Evolutionary conservation across 129 eudicot genomes (phyloP).

Genomic region (Solidago caesia): DNA sequence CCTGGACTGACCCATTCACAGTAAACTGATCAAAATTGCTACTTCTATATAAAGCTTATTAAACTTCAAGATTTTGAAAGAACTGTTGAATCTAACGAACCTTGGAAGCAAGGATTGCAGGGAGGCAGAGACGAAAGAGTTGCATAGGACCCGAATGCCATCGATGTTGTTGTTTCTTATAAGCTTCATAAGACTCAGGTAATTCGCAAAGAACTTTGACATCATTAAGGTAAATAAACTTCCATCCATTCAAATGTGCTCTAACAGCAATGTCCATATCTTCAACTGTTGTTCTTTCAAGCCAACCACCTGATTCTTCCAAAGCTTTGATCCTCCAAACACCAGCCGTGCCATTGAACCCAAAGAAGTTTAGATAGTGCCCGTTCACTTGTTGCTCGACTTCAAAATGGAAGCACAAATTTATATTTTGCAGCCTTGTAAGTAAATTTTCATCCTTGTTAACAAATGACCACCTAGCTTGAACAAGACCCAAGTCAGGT

Average conservation of each 20-base stretch:
- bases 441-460: slow-evolving; percentile 91
- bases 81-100: slow-evolving; percentile 27
- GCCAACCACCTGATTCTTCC: slow-evolving; percentile 98
- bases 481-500: slow-evolving; percentile 80
- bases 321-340: slow-evolving; percentile 94
- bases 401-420: slow-evolving; percentile 93
- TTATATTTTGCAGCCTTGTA: slow-evolving; percentile 89
- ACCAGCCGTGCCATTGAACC: slow-evolving; percentile 97
- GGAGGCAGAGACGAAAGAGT: slow-evolving; percentile 66
- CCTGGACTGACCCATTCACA: neutral
- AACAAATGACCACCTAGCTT: slow-evolving; percentile 90
- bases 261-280: slow-evolving; percentile 78
- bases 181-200: slow-evolving; percentile 77
- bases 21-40: neutral
- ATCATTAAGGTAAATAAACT: slow-evolving; percentile 66
- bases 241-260: slow-evolving; percentile 76
- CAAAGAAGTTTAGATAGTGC: slow-evolving; percentile 68
- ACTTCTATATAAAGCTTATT: neutral
- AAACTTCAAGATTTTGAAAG: slow-evolving; percentile 16
- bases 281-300: slow-evolving; percentile 86
- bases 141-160: slow-evolving; percentile 96
- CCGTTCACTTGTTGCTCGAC: slow-evolving; percentile 98
- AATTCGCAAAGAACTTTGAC: slow-evolving; percentile 64
- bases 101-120: slow-evolving; percentile 59
- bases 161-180: slow-evolving; percentile 76